Evolutionary conservation across 495 filamentous ascomycete genomes (phyloP).

Genomic region (Barbatosphaeria neglecta): DNA sequence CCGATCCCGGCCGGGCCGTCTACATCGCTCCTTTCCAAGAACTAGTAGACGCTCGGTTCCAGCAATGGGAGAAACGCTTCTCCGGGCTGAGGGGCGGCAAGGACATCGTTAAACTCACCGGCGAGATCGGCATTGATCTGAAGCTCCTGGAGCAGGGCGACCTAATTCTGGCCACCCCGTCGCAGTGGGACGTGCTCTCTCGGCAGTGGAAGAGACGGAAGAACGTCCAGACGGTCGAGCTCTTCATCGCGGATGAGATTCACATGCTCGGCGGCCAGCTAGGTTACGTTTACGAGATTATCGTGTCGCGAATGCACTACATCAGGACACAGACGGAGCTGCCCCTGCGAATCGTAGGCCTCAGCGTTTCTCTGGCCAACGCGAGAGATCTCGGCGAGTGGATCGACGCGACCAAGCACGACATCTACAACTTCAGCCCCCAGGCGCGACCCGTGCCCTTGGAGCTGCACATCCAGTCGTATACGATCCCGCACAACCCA

Average conservation of each 20-base stretch:
- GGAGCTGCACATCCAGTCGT: constrained; percentile 92
- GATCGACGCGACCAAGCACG: constrained; percentile 98
- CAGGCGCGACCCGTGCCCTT: constrained; percentile 76
- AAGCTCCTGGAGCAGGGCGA: constrained; percentile 82
- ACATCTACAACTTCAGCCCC: constrained; percentile 96
- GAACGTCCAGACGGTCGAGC: constrained; percentile 79
- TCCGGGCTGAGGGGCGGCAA: constrained; percentile 68
- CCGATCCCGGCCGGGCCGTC: constrained; percentile 66
- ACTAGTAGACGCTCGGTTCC: constrained; percentile 65
- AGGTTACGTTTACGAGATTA: constrained; percentile 87
- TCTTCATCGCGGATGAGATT: constrained; percentile 94
- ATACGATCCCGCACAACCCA: constrained; percentile 91
- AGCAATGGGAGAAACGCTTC: constrained; percentile 76
- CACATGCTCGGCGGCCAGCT: constrained; percentile 87
- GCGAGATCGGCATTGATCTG: constrained; percentile 84
- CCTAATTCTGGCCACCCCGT: constrained; percentile 82
- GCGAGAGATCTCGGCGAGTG: constrained; percentile 92
- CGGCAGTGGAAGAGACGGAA: constrained; percentile 92
- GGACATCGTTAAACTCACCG: constrained; percentile 84
- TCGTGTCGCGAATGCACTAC: constrained; percentile 95
- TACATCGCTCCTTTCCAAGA: constrained; percentile 97
- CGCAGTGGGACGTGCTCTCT: constrained; percentile 92
- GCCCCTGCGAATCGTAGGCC: constrained; percentile 73
- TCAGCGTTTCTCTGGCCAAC: constrained; percentile 89
- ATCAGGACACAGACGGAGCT: constrained; percentile 81